These are phyloP conservation scores for Acephala macrosclerotiorum DNA, from an alignment of 2,329 filamentous ascomycete genomes.

Conservation along the genomic window DNA sequence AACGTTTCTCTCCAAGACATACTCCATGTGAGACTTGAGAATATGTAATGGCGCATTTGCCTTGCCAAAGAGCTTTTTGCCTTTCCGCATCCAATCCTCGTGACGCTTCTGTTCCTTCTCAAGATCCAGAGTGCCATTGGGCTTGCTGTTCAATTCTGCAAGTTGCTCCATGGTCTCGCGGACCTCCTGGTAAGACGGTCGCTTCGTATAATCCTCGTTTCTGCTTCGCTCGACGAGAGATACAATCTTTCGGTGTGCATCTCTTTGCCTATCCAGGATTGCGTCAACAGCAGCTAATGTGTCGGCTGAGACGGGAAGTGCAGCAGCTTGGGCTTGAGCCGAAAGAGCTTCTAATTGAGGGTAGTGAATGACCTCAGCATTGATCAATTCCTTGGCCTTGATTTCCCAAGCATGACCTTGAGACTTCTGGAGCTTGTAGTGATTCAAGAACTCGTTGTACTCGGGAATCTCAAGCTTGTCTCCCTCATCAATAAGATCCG, in stretches of 20 bases:
- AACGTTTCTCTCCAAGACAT: slow-evolving; percentile 86
- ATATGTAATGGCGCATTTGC: slow-evolving; percentile 97
- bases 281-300: slow-evolving; percentile 86
- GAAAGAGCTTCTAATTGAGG: slow-evolving; percentile 93
- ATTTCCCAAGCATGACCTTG: slow-evolving; percentile 89
- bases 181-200: slow-evolving; percentile 90
- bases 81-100: slow-evolving; percentile 98
- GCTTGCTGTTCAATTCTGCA: slow-evolving; percentile 91
- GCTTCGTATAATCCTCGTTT: slow-evolving; percentile 75
- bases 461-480: slow-evolving; percentile 78
- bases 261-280: slow-evolving; percentile 93
- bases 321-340: slow-evolving; percentile 73
- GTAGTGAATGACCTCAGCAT: slow-evolving; percentile 91
- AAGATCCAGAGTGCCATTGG: slow-evolving; percentile 86
- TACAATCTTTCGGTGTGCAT: slow-evolving; percentile 88
- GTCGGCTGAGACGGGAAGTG: slow-evolving; percentile 81
- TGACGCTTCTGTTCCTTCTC: slow-evolving; percentile 94
- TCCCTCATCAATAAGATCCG: slow-evolving; percentile 79
- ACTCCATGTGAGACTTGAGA: slow-evolving; percentile 91
- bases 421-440: slow-evolving; percentile 77
- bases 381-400: slow-evolving; percentile 91
- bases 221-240: slow-evolving; percentile 82
- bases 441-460: slow-evolving; percentile 80
- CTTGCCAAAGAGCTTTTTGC: slow-evolving; percentile 97
- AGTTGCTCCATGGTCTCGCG: slow-evolving; percentile 87